Percentiles rank a stretch among this genome's conserved stretches.
These are phyloP conservation scores for Chalciporus sp. DNA, from an alignment of 1,284 basidiomycete species.

Conservation along the genomic window DNA sequence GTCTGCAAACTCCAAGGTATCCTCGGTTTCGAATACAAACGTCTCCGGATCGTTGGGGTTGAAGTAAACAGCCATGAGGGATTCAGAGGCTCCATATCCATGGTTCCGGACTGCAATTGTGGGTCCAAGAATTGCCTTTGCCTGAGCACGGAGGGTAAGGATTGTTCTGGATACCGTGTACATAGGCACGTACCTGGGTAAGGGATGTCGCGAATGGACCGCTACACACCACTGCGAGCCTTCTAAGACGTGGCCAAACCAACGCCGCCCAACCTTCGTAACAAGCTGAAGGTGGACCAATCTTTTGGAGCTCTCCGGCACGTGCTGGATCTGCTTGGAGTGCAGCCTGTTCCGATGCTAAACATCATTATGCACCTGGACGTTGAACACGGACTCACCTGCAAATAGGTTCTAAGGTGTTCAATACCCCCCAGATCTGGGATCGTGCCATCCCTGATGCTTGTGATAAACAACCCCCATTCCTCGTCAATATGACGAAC, in stretches of 20 bases:
- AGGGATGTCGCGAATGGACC: constrained; percentile 18
- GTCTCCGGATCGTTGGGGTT: too few relatives aligned
- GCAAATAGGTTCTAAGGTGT: constrained; percentile 11
- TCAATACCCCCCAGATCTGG: constrained; percentile 14
- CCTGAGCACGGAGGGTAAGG: too few relatives aligned
- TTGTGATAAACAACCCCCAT: constrained; percentile 18
- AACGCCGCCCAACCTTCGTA: constrained; percentile 15
- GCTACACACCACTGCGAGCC: constrained; percentile 10
- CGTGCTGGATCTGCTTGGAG: constrained; percentile 11
- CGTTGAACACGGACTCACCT: constrained; percentile 2
- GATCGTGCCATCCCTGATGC: constrained; percentile 11
- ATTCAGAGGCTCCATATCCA: too few relatives aligned
- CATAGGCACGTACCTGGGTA: constrained; percentile 4
- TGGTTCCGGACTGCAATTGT: too few relatives aligned
- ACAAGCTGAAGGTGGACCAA: constrained; percentile 15
- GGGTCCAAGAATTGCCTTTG: too few relatives aligned
- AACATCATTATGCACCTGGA: too few relatives aligned
- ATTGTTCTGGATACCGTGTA: too few relatives aligned
- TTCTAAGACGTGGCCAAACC: constrained; percentile 17
- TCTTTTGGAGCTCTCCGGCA: not conserved
- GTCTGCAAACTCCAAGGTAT: too few relatives aligned
- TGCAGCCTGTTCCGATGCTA: not conserved
- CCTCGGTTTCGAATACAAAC: too few relatives aligned
- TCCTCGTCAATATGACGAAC: constrained; percentile 19
- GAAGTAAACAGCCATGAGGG: too few relatives aligned